phyloP scores from a whole-genome alignment of 257 asterid genomes.

The Gentiana straminea region DNA sequence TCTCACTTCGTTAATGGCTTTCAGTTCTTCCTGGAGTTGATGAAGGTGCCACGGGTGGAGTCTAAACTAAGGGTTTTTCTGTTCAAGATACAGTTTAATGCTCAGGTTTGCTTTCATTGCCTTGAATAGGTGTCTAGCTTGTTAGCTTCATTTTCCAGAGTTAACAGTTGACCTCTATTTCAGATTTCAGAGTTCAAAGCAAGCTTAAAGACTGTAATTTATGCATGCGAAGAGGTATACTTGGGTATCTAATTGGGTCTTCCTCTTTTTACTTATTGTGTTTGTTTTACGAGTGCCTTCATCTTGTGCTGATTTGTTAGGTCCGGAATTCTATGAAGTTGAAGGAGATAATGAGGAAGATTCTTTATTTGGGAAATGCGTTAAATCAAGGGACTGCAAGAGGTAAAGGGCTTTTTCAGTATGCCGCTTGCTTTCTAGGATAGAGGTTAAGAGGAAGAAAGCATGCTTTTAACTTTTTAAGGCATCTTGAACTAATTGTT shows the following conservation, averaged over 20 bases:
- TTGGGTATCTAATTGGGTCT: slow-evolving; percentile 11
- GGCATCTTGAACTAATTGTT: no score
- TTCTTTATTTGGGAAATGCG: slow-evolving; percentile 82
- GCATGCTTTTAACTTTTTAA: no score
- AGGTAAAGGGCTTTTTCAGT: slow-evolving; percentile 30
- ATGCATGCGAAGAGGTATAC: slow-evolving; percentile 64
- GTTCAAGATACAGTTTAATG: slow-evolving; percentile 50
- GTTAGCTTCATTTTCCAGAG: background rate
- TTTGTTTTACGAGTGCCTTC: slow-evolving; percentile 11
- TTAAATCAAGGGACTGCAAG: slow-evolving; percentile 90
- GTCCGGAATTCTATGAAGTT: slow-evolving; percentile 66
- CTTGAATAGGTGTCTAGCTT: background rate
- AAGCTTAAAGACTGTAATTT: slow-evolving; percentile 46
- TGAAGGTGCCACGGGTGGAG: slow-evolving; percentile 78
- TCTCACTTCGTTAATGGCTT: slow-evolving; percentile 6
- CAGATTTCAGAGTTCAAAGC: slow-evolving; percentile 58
- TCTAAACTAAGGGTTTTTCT: slow-evolving; percentile 68
- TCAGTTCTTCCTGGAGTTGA: slow-evolving; percentile 83
- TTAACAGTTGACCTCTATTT: background rate
- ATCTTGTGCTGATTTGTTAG: slow-evolving; percentile 29
- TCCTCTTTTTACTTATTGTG: slow-evolving; percentile 7
- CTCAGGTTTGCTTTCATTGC: slow-evolving; percentile 38
- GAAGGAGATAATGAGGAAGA: slow-evolving; percentile 71
- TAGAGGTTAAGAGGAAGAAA: no score
- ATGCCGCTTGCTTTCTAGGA: no score